Evolutionary conservation across 139 green algal species (phyloP).

Genomic region (Pycnococcus provasolii): DNA sequence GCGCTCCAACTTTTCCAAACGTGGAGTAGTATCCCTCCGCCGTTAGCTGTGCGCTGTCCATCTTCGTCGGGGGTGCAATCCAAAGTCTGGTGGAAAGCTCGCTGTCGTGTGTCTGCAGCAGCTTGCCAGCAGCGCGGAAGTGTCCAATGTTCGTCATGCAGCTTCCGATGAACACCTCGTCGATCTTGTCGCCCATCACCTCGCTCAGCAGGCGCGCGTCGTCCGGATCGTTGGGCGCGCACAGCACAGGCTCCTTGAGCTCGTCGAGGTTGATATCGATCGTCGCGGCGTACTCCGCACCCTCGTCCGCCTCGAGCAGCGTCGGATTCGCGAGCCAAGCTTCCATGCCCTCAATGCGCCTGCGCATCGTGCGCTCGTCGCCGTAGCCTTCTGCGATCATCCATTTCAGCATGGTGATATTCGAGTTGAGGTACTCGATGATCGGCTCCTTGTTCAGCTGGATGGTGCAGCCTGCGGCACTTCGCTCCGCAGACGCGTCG

Average conservation of each 20-base stretch:
- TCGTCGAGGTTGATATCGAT: slow-evolving; percentile 28
- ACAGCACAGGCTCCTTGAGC: slow-evolving; percentile 28
- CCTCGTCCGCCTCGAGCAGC: slow-evolving; percentile 24
- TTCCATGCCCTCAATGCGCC: slow-evolving; percentile 25
- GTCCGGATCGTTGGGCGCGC: slow-evolving; percentile 30
- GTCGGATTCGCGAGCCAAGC: slow-evolving; percentile 15
- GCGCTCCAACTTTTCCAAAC: slow-evolving; percentile 20
- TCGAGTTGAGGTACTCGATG: slow-evolving; percentile 23
- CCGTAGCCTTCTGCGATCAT: slow-evolving; percentile 29
- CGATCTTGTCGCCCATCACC: slow-evolving; percentile 24
- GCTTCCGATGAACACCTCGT: slow-evolving; percentile 29
- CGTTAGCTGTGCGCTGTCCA: slow-evolving; percentile 25
- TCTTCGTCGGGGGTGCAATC: slow-evolving; percentile 29
- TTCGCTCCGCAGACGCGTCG: slow-evolving; percentile 22
- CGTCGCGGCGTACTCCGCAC: slow-evolving; percentile 21
- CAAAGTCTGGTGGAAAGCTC: slow-evolving; percentile 24
- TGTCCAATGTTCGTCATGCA: slow-evolving; percentile 34
- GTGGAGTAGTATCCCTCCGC: slow-evolving; percentile 26
- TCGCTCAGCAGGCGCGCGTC: slow-evolving; percentile 18
- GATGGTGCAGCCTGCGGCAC: slow-evolving; percentile 28
- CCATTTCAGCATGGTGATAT: slow-evolving; percentile 29
- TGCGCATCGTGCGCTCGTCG: slow-evolving; percentile 18
- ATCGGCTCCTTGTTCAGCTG: slow-evolving; percentile 21
- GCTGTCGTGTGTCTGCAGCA: slow-evolving; percentile 14
- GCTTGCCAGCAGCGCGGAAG: slow-evolving; percentile 25